Percentiles rank a stretch among this genome's conserved stretches.
Conservation (phyloP, 148 eudicot species). For the Spergularia bocconei region DNA sequence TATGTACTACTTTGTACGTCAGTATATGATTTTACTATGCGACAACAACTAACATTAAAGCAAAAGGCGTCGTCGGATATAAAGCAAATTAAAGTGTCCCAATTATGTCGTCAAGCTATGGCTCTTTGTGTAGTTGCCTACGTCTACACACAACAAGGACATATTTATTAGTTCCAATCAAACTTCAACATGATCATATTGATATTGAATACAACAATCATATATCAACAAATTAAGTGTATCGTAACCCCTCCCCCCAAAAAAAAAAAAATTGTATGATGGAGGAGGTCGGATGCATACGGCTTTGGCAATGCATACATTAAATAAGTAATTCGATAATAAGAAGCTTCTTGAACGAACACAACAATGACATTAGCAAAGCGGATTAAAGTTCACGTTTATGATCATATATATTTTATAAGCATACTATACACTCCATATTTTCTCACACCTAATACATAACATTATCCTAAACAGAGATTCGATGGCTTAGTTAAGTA, state of each 20-base stretch:
- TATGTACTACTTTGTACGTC: not conserved
- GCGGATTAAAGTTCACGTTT: no score
- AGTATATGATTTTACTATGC: not conserved
- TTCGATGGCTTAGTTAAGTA: no score
- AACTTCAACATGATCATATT: not conserved
- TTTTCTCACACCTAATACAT: not conserved
- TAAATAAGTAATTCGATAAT: no score
- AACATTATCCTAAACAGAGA: not conserved
- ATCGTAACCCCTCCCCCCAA: no score
- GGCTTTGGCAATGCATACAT: no score
- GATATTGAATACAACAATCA: not conserved
- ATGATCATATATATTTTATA: no score
- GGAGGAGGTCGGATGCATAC: no score
- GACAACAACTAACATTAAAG: conserved; percentile 5
- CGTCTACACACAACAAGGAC: not conserved
- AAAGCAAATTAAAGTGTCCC: not conserved
- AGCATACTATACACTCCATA: no score
- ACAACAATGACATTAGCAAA: no score
- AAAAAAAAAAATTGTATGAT: no score
- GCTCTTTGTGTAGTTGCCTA: not conserved
- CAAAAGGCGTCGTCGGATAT: not conserved
- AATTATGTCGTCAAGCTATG: conserved; percentile 3
- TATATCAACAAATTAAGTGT: not conserved
- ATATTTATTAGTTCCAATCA: not conserved
- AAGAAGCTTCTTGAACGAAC: no score